A percentile compares a stretch with the other conserved stretches of the same genome.
Evolutionary conservation across 345 rosid species (phyloP).

Genomic region (Draba incana): DNA sequence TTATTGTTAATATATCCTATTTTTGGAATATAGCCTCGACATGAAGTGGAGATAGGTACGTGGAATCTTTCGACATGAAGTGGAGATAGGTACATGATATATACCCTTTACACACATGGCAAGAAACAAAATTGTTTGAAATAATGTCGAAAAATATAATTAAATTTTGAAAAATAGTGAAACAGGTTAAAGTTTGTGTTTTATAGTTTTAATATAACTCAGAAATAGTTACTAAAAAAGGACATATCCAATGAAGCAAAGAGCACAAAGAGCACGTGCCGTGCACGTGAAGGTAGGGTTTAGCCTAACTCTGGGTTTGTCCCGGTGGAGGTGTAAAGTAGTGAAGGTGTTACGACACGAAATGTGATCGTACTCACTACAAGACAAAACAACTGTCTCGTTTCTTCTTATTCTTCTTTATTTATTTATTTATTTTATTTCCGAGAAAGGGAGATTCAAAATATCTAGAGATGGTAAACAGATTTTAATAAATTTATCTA

Average conservation of each 20-base stretch:
- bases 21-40: slow-evolving; percentile 20
- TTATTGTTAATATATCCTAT: not conserved
- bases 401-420: not conserved
- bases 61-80: slow-evolving; percentile 28
- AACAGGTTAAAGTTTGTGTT: too few relatives aligned
- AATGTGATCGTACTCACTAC: slow-evolving; percentile 24
- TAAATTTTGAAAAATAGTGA: not conserved
- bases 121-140: not conserved
- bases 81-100: slow-evolving; percentile 24
- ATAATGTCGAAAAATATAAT: not conserved
- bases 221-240: not conserved
- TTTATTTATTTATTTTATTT: slow-evolving; percentile 1
- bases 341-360: slow-evolving; percentile 43
- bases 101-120: slow-evolving; percentile 18
- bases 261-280: slow-evolving; percentile 26
- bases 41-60: slow-evolving; percentile 25
- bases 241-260: slow-evolving; percentile 11
- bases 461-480: slow-evolving; percentile 22
- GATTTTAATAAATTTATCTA: not conserved
- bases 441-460: not conserved
- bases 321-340: slow-evolving; percentile 40
- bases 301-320: slow-evolving; percentile 20
- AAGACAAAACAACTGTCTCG: slow-evolving; percentile 34
- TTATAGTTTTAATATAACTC: not conserved
- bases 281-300: slow-evolving; percentile 17